Percentiles rank a stretch among this genome's conserved stretches.
Evolutionary conservation across 2,329 filamentous ascomycete genomes (phyloP).

Genomic region (Beauveria caledonica): DNA sequence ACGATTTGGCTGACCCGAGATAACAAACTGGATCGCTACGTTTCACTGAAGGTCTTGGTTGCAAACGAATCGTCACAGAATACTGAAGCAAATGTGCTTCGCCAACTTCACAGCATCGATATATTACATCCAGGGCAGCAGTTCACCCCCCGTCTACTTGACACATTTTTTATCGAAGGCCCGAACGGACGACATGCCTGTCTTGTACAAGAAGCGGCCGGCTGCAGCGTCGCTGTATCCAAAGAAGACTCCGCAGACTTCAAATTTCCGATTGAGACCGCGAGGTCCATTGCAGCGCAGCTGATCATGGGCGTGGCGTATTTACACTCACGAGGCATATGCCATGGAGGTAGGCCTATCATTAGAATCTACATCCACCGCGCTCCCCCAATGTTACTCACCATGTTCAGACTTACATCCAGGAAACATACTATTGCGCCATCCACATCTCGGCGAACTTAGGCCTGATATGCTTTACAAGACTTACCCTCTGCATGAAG

Average conservation of each 20-base stretch:
- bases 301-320: slow-evolving; percentile 20
- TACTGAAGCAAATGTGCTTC: not conserved
- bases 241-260: slow-evolving; percentile 10
- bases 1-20: slow-evolving; percentile 34
- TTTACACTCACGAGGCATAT: slow-evolving; percentile 15
- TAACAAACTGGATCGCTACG: slow-evolving; percentile 17
- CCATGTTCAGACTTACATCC: slow-evolving; percentile 18
- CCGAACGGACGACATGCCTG: slow-evolving; percentile 19
- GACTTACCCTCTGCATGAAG: slow-evolving; percentile 12
- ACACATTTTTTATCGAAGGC: slow-evolving; percentile 15
- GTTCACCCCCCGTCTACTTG: slow-evolving; percentile 15
- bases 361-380: not conserved
- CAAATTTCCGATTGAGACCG: slow-evolving; percentile 4
- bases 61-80: slow-evolving; percentile 15
- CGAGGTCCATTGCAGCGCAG: slow-evolving; percentile 11
- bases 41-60: slow-evolving; percentile 24
- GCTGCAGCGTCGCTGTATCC: slow-evolving; percentile 15
- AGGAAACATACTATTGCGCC: slow-evolving; percentile 21
- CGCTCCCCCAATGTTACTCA: not conserved
- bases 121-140: not conserved
- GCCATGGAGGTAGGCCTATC: slow-evolving; percentile 8
- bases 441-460: not conserved
- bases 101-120: not conserved
- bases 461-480: slow-evolving; percentile 12
- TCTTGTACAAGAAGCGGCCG: slow-evolving; percentile 16